Conservation (phyloP, 1,139 yeast genomes). For the Pichiaceae sp. region DNA sequence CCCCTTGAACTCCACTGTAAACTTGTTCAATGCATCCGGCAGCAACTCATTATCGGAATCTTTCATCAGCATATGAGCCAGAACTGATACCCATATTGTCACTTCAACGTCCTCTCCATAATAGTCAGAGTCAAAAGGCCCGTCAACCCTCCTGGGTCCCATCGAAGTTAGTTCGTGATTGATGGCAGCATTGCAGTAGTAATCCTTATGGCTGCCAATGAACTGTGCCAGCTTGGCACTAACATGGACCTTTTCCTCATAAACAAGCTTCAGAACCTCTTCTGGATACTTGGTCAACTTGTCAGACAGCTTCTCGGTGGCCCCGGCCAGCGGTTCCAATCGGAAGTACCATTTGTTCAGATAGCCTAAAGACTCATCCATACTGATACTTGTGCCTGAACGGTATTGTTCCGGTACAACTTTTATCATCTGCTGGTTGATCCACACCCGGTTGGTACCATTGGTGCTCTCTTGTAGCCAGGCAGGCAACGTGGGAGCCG, state of each 20-base stretch:
- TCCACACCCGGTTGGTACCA: constrained; percentile 24
- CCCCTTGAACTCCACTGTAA: constrained; percentile 1
- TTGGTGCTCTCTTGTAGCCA: constrained; percentile 31
- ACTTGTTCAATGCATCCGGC: constrained; percentile 7
- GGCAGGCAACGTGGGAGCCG: constrained; percentile 27
- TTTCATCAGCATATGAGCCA: constrained; percentile 10
- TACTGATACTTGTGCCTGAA: constrained; percentile 26
- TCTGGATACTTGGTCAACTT: constrained; percentile 16
- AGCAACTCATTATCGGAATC: constrained; percentile 6
- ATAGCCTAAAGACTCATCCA: constrained; percentile 16
- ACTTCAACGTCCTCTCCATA: constrained; percentile 3
- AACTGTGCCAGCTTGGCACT: constrained; percentile 16
- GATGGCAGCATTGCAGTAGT: constrained; percentile 13
- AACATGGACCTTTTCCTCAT: constrained; percentile 13
- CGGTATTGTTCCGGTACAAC: constrained; percentile 37
- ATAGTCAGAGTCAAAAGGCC: neutral
- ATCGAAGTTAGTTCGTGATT: neutral
- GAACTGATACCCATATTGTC: constrained; percentile 8
- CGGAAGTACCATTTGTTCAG: constrained; percentile 5
- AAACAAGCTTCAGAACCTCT: constrained; percentile 17
- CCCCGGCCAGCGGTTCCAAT: neutral
- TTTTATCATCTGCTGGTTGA: constrained; percentile 4
- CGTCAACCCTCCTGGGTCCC: no score
- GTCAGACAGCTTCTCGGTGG: constrained; percentile 14
- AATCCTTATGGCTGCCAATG: constrained; percentile 10